These are phyloP conservation scores for Clonostachys rosea DNA, from an alignment of 2,329 filamentous ascomycete species.

Conservation along the genomic window DNA sequence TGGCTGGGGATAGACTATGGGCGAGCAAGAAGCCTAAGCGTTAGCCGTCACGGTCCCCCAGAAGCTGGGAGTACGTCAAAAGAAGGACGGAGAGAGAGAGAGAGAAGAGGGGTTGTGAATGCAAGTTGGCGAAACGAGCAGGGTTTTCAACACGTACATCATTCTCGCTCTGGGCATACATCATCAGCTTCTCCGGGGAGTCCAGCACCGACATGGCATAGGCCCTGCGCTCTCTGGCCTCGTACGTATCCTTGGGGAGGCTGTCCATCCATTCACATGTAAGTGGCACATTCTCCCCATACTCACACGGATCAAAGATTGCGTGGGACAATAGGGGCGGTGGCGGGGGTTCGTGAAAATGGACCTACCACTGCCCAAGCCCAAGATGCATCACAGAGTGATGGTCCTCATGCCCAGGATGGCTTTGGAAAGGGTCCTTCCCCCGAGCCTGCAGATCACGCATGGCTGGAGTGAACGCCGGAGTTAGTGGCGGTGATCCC, in stretches of 20 bases:
- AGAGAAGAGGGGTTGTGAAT: background rate
- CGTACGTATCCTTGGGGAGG: slow-evolving; percentile 27
- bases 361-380: background rate
- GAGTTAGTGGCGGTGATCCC: background rate
- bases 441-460: slow-evolving; percentile 55
- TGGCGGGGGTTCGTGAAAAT: background rate
- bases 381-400: background rate
- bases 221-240: slow-evolving; percentile 33
- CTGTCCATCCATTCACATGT: background rate
- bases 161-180: slow-evolving; percentile 47
- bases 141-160: slow-evolving; percentile 37
- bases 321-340: background rate
- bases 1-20: slow-evolving; percentile 50
- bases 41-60: background rate
- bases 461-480: slow-evolving; percentile 16
- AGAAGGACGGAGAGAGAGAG: background rate
- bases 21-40: background rate
- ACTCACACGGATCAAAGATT: background rate
- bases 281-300: background rate
- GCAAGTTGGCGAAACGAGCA: background rate
- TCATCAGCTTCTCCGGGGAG: slow-evolving; percentile 53
- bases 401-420: background rate
- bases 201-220: slow-evolving; percentile 50
- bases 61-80: background rate
- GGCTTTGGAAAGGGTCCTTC: slow-evolving; percentile 43